A percentile compares a stretch with the other conserved stretches of the same genome.
Evolutionary conservation across 768 basidiomycete genomes (phyloP).

Genomic region (Lyophyllum decastes): DNA sequence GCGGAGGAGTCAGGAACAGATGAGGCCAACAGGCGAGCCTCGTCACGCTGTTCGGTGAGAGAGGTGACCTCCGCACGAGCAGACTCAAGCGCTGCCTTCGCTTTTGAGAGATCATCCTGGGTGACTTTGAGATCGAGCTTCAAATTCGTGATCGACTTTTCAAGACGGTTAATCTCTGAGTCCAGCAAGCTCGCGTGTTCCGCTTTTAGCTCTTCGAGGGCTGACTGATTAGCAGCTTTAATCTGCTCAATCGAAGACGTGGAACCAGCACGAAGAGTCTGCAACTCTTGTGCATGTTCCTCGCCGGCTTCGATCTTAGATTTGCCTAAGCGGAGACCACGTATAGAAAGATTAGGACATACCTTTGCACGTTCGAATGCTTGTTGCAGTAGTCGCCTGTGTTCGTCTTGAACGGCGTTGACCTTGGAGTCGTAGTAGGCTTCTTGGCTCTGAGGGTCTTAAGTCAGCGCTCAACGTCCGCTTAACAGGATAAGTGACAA

Average conservation of each 20-base stretch:
- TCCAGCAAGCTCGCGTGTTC: conserved; percentile 67
- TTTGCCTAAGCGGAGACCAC: conserved; percentile 4
- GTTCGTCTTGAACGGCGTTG: conserved; percentile 64
- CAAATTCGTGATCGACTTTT: conserved; percentile 64
- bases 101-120: conserved; percentile 78
- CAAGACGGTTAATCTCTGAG: conserved; percentile 51
- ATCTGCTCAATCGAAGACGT: conserved; percentile 71
- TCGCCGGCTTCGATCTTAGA: conserved; percentile 70
- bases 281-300: conserved; percentile 69
- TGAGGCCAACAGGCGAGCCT: conserved; percentile 49
- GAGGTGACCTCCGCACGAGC: conserved; percentile 55
- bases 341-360: conserved; percentile 14
- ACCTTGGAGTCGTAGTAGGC: conserved; percentile 67
- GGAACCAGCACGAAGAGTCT: conserved; percentile 66
- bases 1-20: conserved; percentile 41
- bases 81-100: conserved; percentile 59
- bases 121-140: conserved; percentile 81
- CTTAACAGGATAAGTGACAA: conserved; percentile 28
- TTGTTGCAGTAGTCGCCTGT: conserved; percentile 59
- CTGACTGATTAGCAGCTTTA: conserved; percentile 56
- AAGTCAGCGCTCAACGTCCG: conserved; percentile 7
- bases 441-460: conserved; percentile 59
- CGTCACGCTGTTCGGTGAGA: conserved; percentile 66
- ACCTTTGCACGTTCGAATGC: conserved; percentile 83
- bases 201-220: conserved; percentile 59